Evolutionary conservation across 2,329 filamentous ascomycete species (phyloP), one percentile per base, ranked within the genome.

Genomic region (Talaromyces sp.): DNA sequence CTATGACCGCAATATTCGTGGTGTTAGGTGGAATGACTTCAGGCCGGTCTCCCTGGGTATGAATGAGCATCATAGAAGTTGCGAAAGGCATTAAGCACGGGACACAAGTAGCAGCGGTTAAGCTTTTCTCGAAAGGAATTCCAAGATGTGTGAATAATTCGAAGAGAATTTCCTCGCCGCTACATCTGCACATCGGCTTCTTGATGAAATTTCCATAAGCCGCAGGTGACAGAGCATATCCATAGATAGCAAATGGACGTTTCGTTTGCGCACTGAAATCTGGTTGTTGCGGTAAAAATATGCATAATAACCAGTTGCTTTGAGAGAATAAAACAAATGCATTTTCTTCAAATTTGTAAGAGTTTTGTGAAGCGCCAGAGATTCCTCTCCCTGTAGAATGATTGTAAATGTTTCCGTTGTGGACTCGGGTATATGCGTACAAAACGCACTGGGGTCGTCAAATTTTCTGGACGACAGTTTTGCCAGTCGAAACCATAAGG

Each of bases 351-450:
- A 21, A 21, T 12, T 41, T 38, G n/a, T 35, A n/a, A 55, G 24
- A 21, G 32, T 26, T 38, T 2, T 11, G 17, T 14, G 24, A 11
- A 38, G 9, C 2, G 24, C 31, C n/a, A 24, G 3, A 31, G 38
- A 55, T 21, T n/a, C 10, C 17, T 65, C 61, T 24, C 65, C 63
- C 43, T 71, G 68, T 3, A 77, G 65, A 0, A 76, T 80, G 31
- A 77, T 68, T 3, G 77, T 78, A 32, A 79, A 78, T 0, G 73
- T 75, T 59, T 75, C 72, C 67, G 76, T 71, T 21, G 71, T 72
- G 10, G 73, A 75, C 52, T 77, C 70, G 1, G 65, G 53, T 21
- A 72, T 65, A 29, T 74, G 69, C 1, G 67, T 72, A 60, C 72
- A 74, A 64, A 80, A 80, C 54, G 74, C 76, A 32, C 75, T 71